phyloP scores from a whole-genome alignment of 495 filamentous ascomycete species.

The Penicillium manginii region DNA sequence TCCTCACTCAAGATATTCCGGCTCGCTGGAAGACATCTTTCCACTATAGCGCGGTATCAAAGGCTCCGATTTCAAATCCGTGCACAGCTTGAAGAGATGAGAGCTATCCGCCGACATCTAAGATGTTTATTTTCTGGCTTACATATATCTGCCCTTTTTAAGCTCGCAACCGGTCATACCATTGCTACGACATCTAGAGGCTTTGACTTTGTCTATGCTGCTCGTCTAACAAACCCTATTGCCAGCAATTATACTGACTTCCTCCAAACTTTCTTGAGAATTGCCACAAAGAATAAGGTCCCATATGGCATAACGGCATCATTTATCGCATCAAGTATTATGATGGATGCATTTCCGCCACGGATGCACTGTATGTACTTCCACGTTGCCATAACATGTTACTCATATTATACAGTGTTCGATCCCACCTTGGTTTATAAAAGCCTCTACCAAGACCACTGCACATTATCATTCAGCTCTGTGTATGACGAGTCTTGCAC shows the following conservation, averaged over 20 bases:
- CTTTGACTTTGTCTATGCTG: too few relatives aligned
- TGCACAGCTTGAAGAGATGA: slow-evolving; percentile 5
- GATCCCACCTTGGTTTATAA: too few relatives aligned
- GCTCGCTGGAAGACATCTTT: slow-evolving; percentile 20
- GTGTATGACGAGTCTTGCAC: slow-evolving; percentile 14
- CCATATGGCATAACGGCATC: slow-evolving; percentile 19
- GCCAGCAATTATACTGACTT: too few relatives aligned
- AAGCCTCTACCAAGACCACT: neutral
- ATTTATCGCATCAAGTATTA: slow-evolving; percentile 32
- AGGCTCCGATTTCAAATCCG: slow-evolving; percentile 17
- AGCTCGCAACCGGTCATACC: too few relatives aligned
- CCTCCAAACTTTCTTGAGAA: slow-evolving; percentile 18
- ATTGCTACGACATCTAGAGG: too few relatives aligned
- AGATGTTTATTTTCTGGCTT: slow-evolving; percentile 24
- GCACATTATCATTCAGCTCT: slow-evolving; percentile 7
- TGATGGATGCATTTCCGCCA: slow-evolving; percentile 32
- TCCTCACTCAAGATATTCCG: slow-evolving; percentile 27
- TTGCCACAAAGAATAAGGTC: slow-evolving; percentile 21
- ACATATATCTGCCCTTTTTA: slow-evolving; percentile 10
- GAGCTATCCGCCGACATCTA: neutral
- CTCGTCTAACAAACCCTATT: too few relatives aligned
- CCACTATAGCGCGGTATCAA: slow-evolving; percentile 16
- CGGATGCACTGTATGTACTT: slow-evolving; percentile 31
- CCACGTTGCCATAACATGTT: slow-evolving; percentile 8
- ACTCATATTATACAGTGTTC: too few relatives aligned